Base-by-base conservation (phyloP, 805 yeast genomes). In the Monosporozyma aquatica region DNA sequence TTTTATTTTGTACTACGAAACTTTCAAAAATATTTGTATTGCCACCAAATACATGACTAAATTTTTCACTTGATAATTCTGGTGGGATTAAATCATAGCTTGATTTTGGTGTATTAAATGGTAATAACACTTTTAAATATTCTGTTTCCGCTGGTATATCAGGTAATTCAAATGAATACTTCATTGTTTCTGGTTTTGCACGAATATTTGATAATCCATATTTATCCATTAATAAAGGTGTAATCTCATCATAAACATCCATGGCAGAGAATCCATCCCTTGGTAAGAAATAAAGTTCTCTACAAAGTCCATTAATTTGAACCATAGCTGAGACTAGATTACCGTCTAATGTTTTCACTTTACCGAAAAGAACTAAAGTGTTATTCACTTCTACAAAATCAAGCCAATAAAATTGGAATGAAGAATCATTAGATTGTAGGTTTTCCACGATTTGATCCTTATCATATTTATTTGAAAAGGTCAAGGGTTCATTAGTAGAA, bases 161-260 rank as follows among this genome's bases (percentile, higher is more conserved):
- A 1, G 82, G 76, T 17, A 82, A 59, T 56, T 90, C 97, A 67
- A 92, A 92, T 2, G 97, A 92, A 63, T 90, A 90, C 59, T 84
- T 85, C 70, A 72, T 83, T 8, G 56, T 67, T 51, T 78, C 82
- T 0, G 89, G 80, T 60, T 78, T 85, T 9, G 92, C 78, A 47
- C 76, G 79, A 42, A 87, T 69, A 22, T 70, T 68, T 8, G 70
- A 71, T 24, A 86, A 62, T 0, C 84, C 87, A 55, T 69, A 79
- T 47, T 77, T 74, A 10, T 71, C 77, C 65, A 80, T 61, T 28
- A 86, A 62, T 24, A 85, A 59, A 0, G 84, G 84, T 13, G 76
- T 65, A 20, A 90, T 73, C 59, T 90, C 97, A 13, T 78, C 82
- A 49, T 80, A 79, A 13, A 89, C 82, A 46, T 87, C 95, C 54